Conservation (phyloP, 2,329 filamentous ascomycete genomes). For the Emericellopsis atlantica region DNA sequence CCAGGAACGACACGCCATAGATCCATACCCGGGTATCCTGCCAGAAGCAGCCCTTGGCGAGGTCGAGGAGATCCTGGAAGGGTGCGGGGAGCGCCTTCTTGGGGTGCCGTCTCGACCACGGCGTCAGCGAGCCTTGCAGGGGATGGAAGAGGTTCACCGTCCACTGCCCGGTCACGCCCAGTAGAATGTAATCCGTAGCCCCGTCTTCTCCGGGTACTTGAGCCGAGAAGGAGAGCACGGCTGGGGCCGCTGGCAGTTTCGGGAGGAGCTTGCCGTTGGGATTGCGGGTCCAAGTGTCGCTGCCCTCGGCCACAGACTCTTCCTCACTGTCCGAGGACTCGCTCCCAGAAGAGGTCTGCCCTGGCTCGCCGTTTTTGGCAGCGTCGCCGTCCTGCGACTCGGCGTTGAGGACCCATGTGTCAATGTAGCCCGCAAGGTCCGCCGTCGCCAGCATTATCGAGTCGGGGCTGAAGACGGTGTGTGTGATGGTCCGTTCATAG, state of each 20-base stretch:
- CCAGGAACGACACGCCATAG: conserved; percentile 75
- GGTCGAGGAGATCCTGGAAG: conserved; percentile 63
- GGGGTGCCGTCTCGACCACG: conserved; percentile 79
- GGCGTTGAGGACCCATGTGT: conserved; percentile 60
- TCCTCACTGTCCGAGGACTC: conserved; percentile 31
- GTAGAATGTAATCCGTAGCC: conserved; percentile 35
- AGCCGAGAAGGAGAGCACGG: conserved; percentile 55
- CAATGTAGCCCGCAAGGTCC: conserved; percentile 75
- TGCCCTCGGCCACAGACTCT: conserved; percentile 20
- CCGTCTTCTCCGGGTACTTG: conserved; percentile 23
- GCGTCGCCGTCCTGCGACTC: conserved; percentile 22
- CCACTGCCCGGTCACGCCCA: conserved; percentile 40
- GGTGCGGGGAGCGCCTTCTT: conserved; percentile 60
- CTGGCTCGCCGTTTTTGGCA: conserved; percentile 10
- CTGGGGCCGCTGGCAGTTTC: conserved; percentile 50
- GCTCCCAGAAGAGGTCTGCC: conserved; percentile 19
- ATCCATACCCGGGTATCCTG: conserved; percentile 71
- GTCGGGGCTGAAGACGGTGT: conserved; percentile 67
- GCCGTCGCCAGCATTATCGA: conserved; percentile 66
- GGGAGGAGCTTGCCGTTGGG: conserved; percentile 58
- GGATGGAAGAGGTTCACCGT: conserved; percentile 71
- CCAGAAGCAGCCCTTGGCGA: conserved; percentile 78
- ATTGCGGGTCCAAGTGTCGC: conserved; percentile 61
- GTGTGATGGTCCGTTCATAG: conserved; percentile 67
- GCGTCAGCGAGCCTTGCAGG: conserved; percentile 60